phyloP scores from a whole-genome alignment of 1,284 basidiomycete species.

The Coriolopsis trogii region DNA sequence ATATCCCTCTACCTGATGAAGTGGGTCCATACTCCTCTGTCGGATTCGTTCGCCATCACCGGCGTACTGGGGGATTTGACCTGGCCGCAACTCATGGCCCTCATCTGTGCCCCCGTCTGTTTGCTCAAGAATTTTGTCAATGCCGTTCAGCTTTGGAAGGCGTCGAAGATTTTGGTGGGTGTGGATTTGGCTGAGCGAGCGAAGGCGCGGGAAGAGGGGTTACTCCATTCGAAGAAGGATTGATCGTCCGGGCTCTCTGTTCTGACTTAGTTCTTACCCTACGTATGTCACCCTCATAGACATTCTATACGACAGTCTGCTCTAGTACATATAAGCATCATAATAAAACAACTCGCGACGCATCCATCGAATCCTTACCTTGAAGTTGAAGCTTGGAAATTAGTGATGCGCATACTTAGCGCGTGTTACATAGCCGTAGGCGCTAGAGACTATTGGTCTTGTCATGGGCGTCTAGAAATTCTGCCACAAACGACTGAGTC shows the following conservation, averaged over 20 bases:
- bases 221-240: slow-evolving; percentile 24
- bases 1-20: slow-evolving; percentile 95
- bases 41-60: slow-evolving; percentile 44
- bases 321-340: slow-evolving; percentile 14
- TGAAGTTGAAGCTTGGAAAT: no score
- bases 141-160: slow-evolving; percentile 98
- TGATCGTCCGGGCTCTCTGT: slow-evolving; percentile 5
- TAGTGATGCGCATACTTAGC: no score
- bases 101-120: slow-evolving; percentile 73
- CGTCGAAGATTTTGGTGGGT: slow-evolving; percentile 92
- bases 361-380: no score
- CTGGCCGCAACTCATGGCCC: slow-evolving; percentile 83
- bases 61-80: slow-evolving; percentile 51
- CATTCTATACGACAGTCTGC: slow-evolving; percentile 15
- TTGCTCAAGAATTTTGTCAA: slow-evolving; percentile 93
- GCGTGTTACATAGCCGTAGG: no score
- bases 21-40: slow-evolving; percentile 70
- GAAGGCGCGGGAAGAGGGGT: slow-evolving; percentile 57
- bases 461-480: slow-evolving; percentile 17
- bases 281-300: slow-evolving; percentile 18
- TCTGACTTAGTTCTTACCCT: slow-evolving; percentile 12
- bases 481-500: neutral
- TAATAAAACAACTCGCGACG: slow-evolving; percentile 19
- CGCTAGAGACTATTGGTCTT: neutral
- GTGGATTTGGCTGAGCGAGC: slow-evolving; percentile 87